Evolutionary conservation across 352 stramenopile species (phyloP), one percentile per base, ranked within the genome.

Genomic region (Albugo laibachii): DNA sequence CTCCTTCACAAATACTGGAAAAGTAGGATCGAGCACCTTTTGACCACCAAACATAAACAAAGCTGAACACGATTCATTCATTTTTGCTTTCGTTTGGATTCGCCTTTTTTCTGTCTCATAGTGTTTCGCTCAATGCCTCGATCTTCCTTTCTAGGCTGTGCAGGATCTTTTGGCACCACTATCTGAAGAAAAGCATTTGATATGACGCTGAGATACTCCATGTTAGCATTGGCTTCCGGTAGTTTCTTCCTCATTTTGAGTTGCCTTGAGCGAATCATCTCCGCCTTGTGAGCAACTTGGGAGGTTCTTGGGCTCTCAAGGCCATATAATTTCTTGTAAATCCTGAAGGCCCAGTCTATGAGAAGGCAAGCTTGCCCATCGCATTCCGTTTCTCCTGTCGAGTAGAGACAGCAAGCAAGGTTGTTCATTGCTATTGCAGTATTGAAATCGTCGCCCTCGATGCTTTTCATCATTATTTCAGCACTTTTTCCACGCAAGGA

Each of bases 401-500:
- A 41, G 15, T 63, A 56, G 14, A 80, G 66, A 40, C 73, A 86
- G 42, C 73, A 83, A 8, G 66, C 71, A 16, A 83, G 50, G 41
- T 83, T 86, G 58, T 80, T 83, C 62, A 86, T 75, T 12, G 67
- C 55, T 3, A 72, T 83, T 10, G 73, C 73, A 2, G 69, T 75
- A 45, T 86, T 71, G 12, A 76, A 41, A 48, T 80, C 52, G 24
- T 62, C 46, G 12, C 61, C 53, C 24, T 63, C 61, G 16, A 47
- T 18, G 13, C 18, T 12, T 47, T 56, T 35, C 11, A 6, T 21
- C 13, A 52, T 12, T 38, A 45, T 11, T 14, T 47, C 2, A 5
- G 31, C 8, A 47, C 45, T 15, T 52, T 39, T 13, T 45, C 5
- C 2, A n/a, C 10, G 11, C 40, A 38, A 34, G 8, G 16, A 43